Conservation (phyloP, 192 early-diverging fungal species). For the Linnemannia zychae region DNA sequence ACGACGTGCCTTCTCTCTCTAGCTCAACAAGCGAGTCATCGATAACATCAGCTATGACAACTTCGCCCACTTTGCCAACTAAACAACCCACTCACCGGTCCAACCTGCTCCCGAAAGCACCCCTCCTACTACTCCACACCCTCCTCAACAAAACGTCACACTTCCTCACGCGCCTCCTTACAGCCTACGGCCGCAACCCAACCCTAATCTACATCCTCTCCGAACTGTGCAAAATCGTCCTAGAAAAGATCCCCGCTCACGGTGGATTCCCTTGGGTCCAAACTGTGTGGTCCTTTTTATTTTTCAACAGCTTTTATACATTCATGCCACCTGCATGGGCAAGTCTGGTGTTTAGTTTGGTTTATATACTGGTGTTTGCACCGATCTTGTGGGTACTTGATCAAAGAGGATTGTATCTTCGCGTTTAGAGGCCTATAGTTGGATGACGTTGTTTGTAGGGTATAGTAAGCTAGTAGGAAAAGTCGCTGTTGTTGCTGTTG, state of each 20-base stretch:
- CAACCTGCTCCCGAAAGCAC: not conserved
- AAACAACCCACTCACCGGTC: not conserved
- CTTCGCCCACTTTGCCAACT: not conserved
- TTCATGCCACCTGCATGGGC: constrained; percentile 27
- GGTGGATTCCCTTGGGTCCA: constrained; percentile 21
- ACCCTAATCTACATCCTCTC: constrained; percentile 59
- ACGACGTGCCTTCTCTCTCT: constrained; percentile 27
- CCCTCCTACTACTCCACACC: not conserved
- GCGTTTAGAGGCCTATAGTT: not conserved
- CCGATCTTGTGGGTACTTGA: constrained; percentile 31
- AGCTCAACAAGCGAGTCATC: too few relatives aligned
- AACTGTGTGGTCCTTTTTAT: constrained; percentile 19
- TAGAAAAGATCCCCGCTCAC: constrained; percentile 25
- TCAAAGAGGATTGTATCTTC: constrained; percentile 3
- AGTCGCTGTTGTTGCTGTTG: too few relatives aligned
- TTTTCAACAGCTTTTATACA: constrained; percentile 37
- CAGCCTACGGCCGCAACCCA: constrained; percentile 63
- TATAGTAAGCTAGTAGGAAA: not conserved
- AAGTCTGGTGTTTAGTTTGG: constrained; percentile 30
- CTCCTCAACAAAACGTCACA: not conserved
- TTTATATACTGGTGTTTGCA: constrained; percentile 35
- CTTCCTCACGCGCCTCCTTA: constrained; percentile 25
- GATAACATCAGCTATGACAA: not conserved
- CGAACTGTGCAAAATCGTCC: constrained; percentile 41
- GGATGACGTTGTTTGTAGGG: too few relatives aligned